Conservation (phyloP, 768 basidiomycete genomes). For the Boletales sp. region DNA sequence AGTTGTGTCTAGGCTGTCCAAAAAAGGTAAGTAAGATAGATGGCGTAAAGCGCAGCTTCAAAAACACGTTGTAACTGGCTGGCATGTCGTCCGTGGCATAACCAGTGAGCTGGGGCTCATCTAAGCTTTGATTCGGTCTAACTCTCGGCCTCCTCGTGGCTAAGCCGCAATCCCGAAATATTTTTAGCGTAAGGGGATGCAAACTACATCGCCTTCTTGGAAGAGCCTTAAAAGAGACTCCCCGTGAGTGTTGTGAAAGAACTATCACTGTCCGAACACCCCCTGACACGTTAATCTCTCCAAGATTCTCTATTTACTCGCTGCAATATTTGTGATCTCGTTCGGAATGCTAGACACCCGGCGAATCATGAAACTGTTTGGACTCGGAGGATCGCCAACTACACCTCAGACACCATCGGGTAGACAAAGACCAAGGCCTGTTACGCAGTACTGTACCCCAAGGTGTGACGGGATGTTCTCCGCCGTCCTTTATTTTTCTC, state of each 20-base stretch:
- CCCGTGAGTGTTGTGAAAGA: conserved; percentile 11
- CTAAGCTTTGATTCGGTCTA: background rate
- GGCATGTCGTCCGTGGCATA: conserved; percentile 10
- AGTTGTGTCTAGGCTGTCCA: conserved; percentile 10
- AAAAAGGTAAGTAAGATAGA: conserved; percentile 26
- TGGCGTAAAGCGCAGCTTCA: conserved; percentile 17
- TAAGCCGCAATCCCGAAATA: conserved; percentile 11
- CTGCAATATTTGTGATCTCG: conserved; percentile 15
- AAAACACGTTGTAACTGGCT: conserved; percentile 23
- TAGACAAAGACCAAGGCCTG: conserved; percentile 17
- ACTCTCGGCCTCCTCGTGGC: conserved; percentile 19
- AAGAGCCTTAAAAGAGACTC: conserved; percentile 24
- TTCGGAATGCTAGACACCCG: conserved; percentile 32
- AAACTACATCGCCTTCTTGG: conserved; percentile 26
- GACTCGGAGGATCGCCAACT: conserved; percentile 27
- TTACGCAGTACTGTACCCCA: conserved; percentile 23
- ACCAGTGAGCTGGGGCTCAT: conserved; percentile 9
- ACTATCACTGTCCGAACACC: conserved; percentile 8
- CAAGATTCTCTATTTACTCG: conserved; percentile 29
- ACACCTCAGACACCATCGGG: conserved; percentile 19
- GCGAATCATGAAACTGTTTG: conserved; percentile 31
- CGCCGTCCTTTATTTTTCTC: background rate
- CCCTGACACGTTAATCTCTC: conserved; percentile 12
- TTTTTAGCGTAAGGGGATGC: conserved; percentile 9
- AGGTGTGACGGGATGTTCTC: conserved; percentile 9